A percentile compares a stretch with the other conserved stretches of the same genome.
phyloP scores from a whole-genome alignment of 140 eudicot genomes.

The Erigeron philadelphicus region DNA sequence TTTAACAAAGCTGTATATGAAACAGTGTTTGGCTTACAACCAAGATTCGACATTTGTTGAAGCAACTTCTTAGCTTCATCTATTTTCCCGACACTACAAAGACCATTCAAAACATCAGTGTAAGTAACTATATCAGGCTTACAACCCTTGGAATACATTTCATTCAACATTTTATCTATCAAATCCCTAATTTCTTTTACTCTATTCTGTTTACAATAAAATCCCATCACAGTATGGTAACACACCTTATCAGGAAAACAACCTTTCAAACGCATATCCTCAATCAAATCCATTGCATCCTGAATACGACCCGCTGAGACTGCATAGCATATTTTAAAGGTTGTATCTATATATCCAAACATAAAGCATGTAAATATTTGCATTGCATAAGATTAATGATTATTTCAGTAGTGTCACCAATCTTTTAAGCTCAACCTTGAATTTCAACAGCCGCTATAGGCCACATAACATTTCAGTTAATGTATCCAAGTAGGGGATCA shows the following conservation, averaged over 20 bases:
- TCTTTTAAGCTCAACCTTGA: too few species aligned
- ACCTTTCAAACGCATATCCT: conserved; percentile 47
- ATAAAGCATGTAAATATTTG: too few species aligned
- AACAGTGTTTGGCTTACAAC: conserved; percentile 76
- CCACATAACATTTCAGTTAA: too few species aligned
- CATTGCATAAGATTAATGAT: too few species aligned
- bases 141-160: conserved; percentile 63
- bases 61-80: conserved; percentile 60
- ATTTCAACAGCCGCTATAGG: too few species aligned
- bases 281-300: conserved; percentile 55
- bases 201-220: conserved; percentile 55
- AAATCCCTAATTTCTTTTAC: conserved; percentile 50
- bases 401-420: too few species aligned
- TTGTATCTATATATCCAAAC: too few species aligned
- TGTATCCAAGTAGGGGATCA: too few species aligned
- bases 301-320: conserved; percentile 37
- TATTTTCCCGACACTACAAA: conserved; percentile 56
- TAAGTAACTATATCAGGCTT: conserved; percentile 84
- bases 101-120: conserved; percentile 64
- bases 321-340: too few species aligned
- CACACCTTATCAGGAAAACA: conserved; percentile 81
- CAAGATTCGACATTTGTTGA: conserved; percentile 55
- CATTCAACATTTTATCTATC: conserved; percentile 54
- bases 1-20: conserved; percentile 68
- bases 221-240: conserved; percentile 65